Evolutionary conservation across 2,329 filamentous ascomycete species (phyloP).

Genomic region (Emmonsia crescens): DNA sequence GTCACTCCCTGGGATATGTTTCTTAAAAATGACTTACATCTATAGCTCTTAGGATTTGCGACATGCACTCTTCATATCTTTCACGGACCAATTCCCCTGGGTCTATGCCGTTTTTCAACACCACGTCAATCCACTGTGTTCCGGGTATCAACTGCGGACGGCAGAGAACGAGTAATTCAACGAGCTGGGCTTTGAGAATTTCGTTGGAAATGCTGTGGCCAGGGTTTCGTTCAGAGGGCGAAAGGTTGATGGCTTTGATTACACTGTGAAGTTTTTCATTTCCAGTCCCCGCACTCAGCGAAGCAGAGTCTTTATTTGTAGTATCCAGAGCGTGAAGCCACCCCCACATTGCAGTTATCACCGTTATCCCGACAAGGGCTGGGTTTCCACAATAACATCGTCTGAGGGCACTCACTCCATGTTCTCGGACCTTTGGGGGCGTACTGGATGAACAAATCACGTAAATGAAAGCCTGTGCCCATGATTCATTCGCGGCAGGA

Average conservation of each 20-base stretch:
- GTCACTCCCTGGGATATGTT: background rate
- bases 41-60: conserved; percentile 50
- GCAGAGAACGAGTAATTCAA: conserved; percentile 65
- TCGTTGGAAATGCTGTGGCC: conserved; percentile 35
- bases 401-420: conserved; percentile 52
- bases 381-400: conserved; percentile 53
- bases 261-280: conserved; percentile 52
- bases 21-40: conserved; percentile 40
- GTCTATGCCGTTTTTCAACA: conserved; percentile 67
- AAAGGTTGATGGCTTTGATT: conserved; percentile 35
- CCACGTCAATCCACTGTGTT: conserved; percentile 80
- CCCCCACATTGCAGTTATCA: conserved; percentile 66
- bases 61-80: conserved; percentile 53
- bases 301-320: conserved; percentile 68
- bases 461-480: conserved; percentile 81
- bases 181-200: conserved; percentile 57
- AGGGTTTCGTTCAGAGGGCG: conserved; percentile 17
- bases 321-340: conserved; percentile 59
- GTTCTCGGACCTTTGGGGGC: conserved; percentile 52
- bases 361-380: conserved; percentile 46
- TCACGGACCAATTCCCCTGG: conserved; percentile 65
- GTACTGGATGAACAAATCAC: conserved; percentile 55
- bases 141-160: conserved; percentile 66
- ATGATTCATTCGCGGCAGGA: conserved; percentile 48
- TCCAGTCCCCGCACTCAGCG: conserved; percentile 54